Base-by-base conservation (phyloP, 305 asterid species). In the Fraxinus floribunda region DNA sequence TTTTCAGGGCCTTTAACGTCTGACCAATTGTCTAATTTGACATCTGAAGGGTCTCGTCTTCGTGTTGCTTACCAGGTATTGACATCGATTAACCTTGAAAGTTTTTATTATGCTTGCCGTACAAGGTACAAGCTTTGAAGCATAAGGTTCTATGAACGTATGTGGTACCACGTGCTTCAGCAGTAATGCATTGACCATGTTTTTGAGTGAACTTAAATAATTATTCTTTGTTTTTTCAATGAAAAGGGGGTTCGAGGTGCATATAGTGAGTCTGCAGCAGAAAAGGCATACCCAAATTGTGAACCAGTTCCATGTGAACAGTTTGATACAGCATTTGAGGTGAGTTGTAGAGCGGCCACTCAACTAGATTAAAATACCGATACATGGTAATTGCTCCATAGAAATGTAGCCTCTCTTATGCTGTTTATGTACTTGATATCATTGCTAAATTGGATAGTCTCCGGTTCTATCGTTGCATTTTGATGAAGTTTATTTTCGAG, bases 271-370 rank as follows among this genome's bases (percentile, higher is more conserved):
- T 91, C 95, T 79, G 99, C 98, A 10, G 98, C 98, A n/a, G 93
- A 91, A 89, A 96, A 96, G 92, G 99, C 98, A 13, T 94, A 96
- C 85, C 99, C 97, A 15, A 94, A 92, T 86, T 96, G 98, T 39
- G 98, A 96, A 92, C 91, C 98, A 75, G 99, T 96, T 81, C 98
- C 98, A 0, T 96, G 98, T 39, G 99, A 96, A 85, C 99, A 94
- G 85, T 96, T 96, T 80, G 99, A 96, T 82, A 90, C 97, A 0
- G 94, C 99, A 70, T 96, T 96, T 85, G 95, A 94, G 82, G 99
- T 94, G 75, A 91, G 93, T 85, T 55, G 49, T 30, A 39, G 44
- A 10, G 22, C 71, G 13, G 35, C 41, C 4, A 18, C 18, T 38
- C 20, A 35, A 41, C 32, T 60, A 11, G 41, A 13, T 35, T 84